A percentile compares a stretch with the other conserved stretches of the same genome.
These are phyloP conservation scores for Arthrocladium fulminans DNA, from an alignment of 2,329 filamentous ascomycete genomes.

Conservation along the genomic window DNA sequence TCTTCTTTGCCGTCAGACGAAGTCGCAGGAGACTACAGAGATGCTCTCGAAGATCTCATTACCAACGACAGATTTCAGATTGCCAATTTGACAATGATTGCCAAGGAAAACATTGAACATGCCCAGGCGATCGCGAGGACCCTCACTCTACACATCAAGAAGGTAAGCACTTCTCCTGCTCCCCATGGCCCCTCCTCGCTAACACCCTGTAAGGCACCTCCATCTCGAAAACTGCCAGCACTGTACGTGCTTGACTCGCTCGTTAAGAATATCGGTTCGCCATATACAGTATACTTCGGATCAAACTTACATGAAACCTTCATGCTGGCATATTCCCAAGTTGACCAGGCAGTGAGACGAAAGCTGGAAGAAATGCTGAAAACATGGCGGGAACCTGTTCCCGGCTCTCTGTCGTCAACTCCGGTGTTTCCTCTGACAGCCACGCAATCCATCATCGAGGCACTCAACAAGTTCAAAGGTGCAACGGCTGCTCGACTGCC, in stretches of 20 bases:
- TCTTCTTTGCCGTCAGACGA: slow-evolving; percentile 59
- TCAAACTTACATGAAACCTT: slow-evolving; percentile 88
- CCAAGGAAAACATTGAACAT: slow-evolving; percentile 93
- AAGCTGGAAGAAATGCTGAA: slow-evolving; percentile 96
- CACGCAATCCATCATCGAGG: slow-evolving; percentile 86
- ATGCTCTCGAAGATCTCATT: slow-evolving; percentile 83
- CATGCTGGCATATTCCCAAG: slow-evolving; percentile 90
- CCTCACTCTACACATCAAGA: slow-evolving; percentile 85
- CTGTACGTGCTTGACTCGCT: slow-evolving; percentile 97
- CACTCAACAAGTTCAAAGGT: slow-evolving; percentile 71
- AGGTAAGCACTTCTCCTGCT: slow-evolving; percentile 56
- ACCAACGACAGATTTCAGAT: slow-evolving; percentile 92
- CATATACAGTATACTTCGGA: slow-evolving; percentile 91
- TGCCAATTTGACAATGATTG: slow-evolving; percentile 93
- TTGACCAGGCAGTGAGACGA: slow-evolving; percentile 70
- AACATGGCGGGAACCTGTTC: slow-evolving; percentile 96
- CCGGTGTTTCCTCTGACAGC: slow-evolving; percentile 85
- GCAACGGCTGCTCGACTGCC: slow-evolving; percentile 44
- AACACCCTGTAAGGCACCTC: slow-evolving; percentile 57
- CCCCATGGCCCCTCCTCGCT: slow-evolving; percentile 15
- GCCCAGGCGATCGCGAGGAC: slow-evolving; percentile 86
- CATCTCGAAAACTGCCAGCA: slow-evolving; percentile 84
- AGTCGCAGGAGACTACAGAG: slow-evolving; percentile 89
- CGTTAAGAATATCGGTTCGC: slow-evolving; percentile 96
- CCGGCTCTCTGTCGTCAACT: slow-evolving; percentile 82